Evolutionary conservation across 768 basidiomycete genomes (phyloP), one percentile per base, ranked within the genome.

Genomic region (Termitomyces sp.): DNA sequence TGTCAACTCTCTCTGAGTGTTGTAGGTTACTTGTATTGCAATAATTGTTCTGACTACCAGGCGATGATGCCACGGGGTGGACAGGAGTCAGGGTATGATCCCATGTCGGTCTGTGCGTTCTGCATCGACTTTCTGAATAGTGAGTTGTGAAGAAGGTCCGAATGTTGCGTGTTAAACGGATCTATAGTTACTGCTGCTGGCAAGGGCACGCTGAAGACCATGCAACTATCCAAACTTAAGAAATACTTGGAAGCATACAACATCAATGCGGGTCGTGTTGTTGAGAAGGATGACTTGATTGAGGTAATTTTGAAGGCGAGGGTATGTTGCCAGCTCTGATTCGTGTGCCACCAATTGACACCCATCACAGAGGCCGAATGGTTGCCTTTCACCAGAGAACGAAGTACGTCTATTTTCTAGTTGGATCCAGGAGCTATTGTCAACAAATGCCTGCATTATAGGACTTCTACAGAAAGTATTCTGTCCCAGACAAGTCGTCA

Each of bases 231-330:
- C 42, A 87, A 80, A 61, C 73, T 92, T 46, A 84, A 81, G 73
- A 83, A 79, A 46, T 91, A 91, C 63, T 76, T 85, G 23, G 78
- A 74, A 50, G 85, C 84, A 5, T 92, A 92, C 59, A 80, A 83
- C 53, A 87, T 92, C 60, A 70, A 74, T 50, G 76, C 80, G 16
- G 79, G 76, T 53, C 78, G 80, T 45, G 81, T 84, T 1, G 74
- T 90, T 15, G 90, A 92, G 67, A 91, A 91, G 68, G 85, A 88
- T 49, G 89, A 91, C 64, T 70, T 91, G 42, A 82, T 91, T 36
- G 85, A 89, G 48, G 80, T 75, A 38, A 79, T 88, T 43, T 42
- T 89, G 64, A 64, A 62, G 12, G 75, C 74, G 13, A 75, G 75
- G 62, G 89, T 89, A 63, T 51, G 81, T 40, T 13, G 7, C n/a